phyloP scores from a whole-genome alignment of 805 yeast genomes.

The Barnettozyma californica region DNA sequence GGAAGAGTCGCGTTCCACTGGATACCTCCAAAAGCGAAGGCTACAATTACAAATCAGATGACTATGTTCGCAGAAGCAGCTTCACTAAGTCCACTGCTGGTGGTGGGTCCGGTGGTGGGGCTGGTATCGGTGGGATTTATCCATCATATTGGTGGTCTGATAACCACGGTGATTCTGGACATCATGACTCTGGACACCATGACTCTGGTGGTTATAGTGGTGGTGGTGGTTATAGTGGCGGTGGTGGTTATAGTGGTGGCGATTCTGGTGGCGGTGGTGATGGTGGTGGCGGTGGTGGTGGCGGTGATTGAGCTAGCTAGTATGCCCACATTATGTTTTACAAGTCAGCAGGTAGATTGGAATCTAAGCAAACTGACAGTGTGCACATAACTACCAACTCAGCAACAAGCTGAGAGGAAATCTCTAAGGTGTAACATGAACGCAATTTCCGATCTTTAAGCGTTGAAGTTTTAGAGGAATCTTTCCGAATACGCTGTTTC shows the following conservation, averaged over 20 bases:
- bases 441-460: no score
- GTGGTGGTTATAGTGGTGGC: background rate
- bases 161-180: background rate
- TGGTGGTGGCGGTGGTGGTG: background rate
- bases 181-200: background rate
- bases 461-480: no score
- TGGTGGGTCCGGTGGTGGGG: background rate
- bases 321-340: no score
- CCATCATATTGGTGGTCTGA: background rate
- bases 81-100: background rate
- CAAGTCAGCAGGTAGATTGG: no score
- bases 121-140: background rate
- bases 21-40: background rate
- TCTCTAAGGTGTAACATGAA: no score
- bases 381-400: no score
- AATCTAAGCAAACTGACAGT: no score
- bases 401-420: no score
- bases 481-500: no score
- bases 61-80: background rate
- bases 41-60: background rate
- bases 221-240: background rate
- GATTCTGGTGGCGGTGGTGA: constrained; percentile 1
- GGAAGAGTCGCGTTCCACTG: background rate
- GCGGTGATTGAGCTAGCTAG: background rate
- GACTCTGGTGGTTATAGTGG: background rate